Evolutionary conservation across 306 rosid species (phyloP), one percentile per base, ranked within the genome.

Genomic region (Cajanus cajan): DNA sequence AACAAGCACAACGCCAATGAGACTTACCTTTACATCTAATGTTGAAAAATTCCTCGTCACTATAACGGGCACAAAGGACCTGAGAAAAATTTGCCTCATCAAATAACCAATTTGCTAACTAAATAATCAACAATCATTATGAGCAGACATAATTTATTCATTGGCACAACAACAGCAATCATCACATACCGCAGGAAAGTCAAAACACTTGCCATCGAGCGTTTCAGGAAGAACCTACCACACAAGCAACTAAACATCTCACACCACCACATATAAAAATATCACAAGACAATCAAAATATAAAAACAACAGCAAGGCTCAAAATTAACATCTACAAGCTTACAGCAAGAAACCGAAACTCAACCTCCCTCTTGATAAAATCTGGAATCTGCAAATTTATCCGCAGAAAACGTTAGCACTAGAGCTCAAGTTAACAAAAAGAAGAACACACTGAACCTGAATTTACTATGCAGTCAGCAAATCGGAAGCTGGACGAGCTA

Each of bases 31-130:
- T 85, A 84, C 98, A 94, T 87, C 96, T 76, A 69, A 89, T 85
- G 80, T 74, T 83, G 58, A 94, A 84, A 79, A 92, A 94, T 47
- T 94, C 97, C 78, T 94, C 98, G 48, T 94, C 97, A 74, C 92
- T 92, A 59, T 86, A 94, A 7, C 92, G 96, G 80, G 91, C 90
- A 83, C 98, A 94, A 74, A 94, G 93, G 78, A 94, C 94, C 98
- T 94, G 91, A 70, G 40, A 52, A 76, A 58, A 47, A 21, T 41
- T 50, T 3, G 47, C 19, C 22, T 18, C 54, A 24, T 33, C 63
- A 79, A 68, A 77, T 24, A 25, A 69, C n/a, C 45, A 58, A 54
- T 68, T 25, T 37, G 13, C 44, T 45, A 55, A 48, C 45, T 25
- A 69, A 78, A 65, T 8, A 70, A 78, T 8, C 59, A 78, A 2